Evolutionary conservation across 805 yeast species (phyloP).

Genomic region (Metschnikowia vanudenii): DNA sequence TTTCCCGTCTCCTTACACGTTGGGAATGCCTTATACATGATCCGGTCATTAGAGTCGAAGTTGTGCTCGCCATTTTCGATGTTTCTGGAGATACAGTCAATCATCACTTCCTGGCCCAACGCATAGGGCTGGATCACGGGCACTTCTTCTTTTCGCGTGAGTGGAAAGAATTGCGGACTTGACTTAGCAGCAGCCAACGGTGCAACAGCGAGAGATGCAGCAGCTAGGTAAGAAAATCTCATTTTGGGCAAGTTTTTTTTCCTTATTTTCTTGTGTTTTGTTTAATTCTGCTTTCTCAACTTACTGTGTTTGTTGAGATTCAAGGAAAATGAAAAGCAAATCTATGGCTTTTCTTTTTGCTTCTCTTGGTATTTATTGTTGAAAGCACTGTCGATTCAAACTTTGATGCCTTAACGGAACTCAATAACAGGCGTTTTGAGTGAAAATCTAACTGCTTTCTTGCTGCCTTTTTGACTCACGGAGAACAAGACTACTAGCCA

Average conservation of each 20-base stretch:
- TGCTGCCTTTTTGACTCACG: too few relatives aligned
- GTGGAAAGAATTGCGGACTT: conserved; percentile 34
- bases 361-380: too few relatives aligned
- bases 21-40: conserved; percentile 59
- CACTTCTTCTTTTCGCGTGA: conserved; percentile 37
- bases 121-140: conserved; percentile 38
- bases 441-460: too few relatives aligned
- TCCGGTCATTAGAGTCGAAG: conserved; percentile 58
- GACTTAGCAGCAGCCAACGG: conserved; percentile 4
- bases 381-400: too few relatives aligned
- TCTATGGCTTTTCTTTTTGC: too few relatives aligned
- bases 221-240: background rate
- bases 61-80: conserved; percentile 77
- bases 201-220: conserved; percentile 2
- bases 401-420: too few relatives aligned
- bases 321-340: too few relatives aligned
- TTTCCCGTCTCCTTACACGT: conserved; percentile 61
- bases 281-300: too few relatives aligned
- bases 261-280: background rate
- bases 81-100: conserved; percentile 64
- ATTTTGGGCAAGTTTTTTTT: background rate
- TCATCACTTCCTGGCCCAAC: conserved; percentile 41
- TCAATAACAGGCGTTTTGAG: too few relatives aligned
- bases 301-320: too few relatives aligned
- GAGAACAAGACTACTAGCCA: too few relatives aligned